Base-by-base conservation (phyloP, 306 rosid species). In the Cicer cuneatum region DNA sequence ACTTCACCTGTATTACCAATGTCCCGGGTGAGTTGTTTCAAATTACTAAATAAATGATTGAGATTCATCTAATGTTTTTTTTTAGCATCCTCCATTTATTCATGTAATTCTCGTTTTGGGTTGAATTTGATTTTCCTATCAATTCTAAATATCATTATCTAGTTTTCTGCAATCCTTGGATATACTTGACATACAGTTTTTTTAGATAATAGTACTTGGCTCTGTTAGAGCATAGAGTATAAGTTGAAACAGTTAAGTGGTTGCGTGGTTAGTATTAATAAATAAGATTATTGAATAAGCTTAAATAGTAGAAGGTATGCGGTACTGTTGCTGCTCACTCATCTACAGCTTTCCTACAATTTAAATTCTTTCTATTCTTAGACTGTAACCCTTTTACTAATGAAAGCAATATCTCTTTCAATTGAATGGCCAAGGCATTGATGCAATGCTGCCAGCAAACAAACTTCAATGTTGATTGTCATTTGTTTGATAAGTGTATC, bases 1-100 rank as follows among this genome's bases (percentile, higher is more conserved):
- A 79, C 79, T 53, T 90, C 96, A 48, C 96, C 92, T 47, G 87
- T 77, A 80, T 90, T 84, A 81, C 92, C 88, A 70, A 83, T 90
- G 88, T 78, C 70, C 18, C 91, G 83, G 81, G 92, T 90, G 76
- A 62, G 83, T 86, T 75, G 37, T 18, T 62, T 39, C 37, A 49
- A 58, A 58, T 45, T 35, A 11, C 40, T 71, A 18, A 57, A 59
- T 24, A 18, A 14, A 63, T 39, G 15, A 9, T 69, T 62, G 65
- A 58, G 33, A 62, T 62, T 74, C 38, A 18, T 63, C 7, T 6
- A 29, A 35, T 54, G 33, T 62, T 47, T 39, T 46, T 67, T 51
- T 6, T 38, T 53, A 16, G 76, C 7, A 67, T 72, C 18, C 35
- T 58, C 18, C 18, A 59, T 33, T 24, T 58, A 58, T 24, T 10